phyloP scores from a whole-genome alignment of 176 grass and related monocot species.

The Musa beccarii region DNA sequence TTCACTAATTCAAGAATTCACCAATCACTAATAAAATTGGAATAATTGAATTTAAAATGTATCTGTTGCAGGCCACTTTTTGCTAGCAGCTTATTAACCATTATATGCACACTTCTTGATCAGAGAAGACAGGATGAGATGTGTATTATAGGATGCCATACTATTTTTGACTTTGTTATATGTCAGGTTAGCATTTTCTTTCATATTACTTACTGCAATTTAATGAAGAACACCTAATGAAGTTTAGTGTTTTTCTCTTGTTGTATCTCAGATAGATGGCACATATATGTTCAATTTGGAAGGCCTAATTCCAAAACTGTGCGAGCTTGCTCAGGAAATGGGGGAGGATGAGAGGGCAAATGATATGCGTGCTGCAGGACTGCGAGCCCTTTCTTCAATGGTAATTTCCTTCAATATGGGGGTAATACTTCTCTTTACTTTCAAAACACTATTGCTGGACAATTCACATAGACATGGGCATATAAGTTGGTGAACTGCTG shows the following conservation, averaged over 20 bases:
- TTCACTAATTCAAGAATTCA: background rate
- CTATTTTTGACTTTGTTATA: slow-evolving; percentile 88
- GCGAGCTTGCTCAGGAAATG: slow-evolving; percentile 67
- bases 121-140: slow-evolving; percentile 79
- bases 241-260: background rate
- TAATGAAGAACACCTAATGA: background rate
- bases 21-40: background rate
- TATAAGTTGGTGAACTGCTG: too few species aligned
- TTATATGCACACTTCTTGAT: slow-evolving; percentile 74
- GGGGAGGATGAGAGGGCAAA: slow-evolving; percentile 49
- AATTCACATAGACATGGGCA: background rate
- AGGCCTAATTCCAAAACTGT: slow-evolving; percentile 69
- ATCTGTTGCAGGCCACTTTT: slow-evolving; percentile 73
- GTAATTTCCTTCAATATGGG: slow-evolving; percentile 31
- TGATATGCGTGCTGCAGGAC: slow-evolving; percentile 52
- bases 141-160: slow-evolving; percentile 60
- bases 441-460: background rate
- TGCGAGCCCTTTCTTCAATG: slow-evolving; percentile 96
- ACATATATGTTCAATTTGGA: slow-evolving; percentile 98
- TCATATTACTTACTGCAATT: background rate
- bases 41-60: slow-evolving; percentile 4
- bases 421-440: background rate
- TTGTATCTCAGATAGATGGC: slow-evolving; percentile 50
- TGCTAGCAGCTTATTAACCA: slow-evolving; percentile 73
- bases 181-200: slow-evolving; percentile 58